These are phyloP conservation scores for Phylloporus sp. DNA, from an alignment of 768 basidiomycete species.

Conservation along the genomic window DNA sequence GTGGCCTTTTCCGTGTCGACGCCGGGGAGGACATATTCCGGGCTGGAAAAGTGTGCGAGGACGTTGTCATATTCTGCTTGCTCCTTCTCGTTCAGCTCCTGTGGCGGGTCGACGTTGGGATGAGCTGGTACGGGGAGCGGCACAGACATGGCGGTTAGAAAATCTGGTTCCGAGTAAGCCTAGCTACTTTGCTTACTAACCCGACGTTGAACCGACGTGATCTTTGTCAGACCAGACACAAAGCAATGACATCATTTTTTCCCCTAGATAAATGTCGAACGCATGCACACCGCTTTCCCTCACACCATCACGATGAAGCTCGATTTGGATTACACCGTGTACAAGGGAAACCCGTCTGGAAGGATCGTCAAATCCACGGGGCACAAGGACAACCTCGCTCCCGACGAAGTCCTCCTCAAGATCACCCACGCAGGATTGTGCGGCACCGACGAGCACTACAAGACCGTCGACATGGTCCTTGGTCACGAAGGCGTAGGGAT, in stretches of 20 bases:
- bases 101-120: conserved; percentile 31
- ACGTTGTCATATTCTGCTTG: conserved; percentile 49
- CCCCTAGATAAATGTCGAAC: neutral
- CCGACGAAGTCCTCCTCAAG: conserved; percentile 28
- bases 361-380: conserved; percentile 15
- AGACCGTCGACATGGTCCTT: conserved; percentile 31
- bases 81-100: conserved; percentile 39
- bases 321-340: conserved; percentile 25
- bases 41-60: conserved; percentile 52
- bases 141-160: conserved; percentile 13
- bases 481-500: conserved; percentile 38
- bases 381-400: conserved; percentile 16
- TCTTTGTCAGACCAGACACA: too few species aligned
- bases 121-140: conserved; percentile 24
- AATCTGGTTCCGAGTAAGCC: too few species aligned
- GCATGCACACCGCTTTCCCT: neutral
- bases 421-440: conserved; percentile 35
- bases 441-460: conserved; percentile 36
- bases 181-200: too few species aligned
- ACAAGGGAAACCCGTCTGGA: conserved; percentile 26
- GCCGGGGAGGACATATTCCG: conserved; percentile 50
- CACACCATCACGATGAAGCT: conserved; percentile 12
- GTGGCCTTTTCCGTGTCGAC: conserved; percentile 36
- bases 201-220: too few species aligned
- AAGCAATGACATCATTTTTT: too few species aligned